Conservation (phyloP, 345 rosid species). For the Sapria himalayana region DNA sequence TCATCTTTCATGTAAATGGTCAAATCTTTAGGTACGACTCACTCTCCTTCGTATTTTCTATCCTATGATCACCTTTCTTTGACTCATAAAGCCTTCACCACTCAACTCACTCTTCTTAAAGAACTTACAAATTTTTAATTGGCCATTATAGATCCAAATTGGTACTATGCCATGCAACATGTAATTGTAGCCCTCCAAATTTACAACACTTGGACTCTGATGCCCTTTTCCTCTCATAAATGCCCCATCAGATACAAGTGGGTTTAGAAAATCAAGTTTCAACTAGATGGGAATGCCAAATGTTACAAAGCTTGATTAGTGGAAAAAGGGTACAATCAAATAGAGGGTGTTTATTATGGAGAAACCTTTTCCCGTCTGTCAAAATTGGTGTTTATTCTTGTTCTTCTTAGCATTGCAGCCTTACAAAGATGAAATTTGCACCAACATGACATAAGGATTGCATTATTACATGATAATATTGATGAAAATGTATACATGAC, state of each 20-base stretch:
- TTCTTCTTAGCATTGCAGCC: too few species aligned
- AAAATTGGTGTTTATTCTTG: background rate
- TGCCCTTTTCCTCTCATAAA: background rate
- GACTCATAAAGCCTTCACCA: background rate
- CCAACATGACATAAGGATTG: conserved; percentile 1
- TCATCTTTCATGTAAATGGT: conserved; percentile 1
- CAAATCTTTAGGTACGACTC: background rate
- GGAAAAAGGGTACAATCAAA: background rate
- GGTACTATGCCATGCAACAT: background rate
- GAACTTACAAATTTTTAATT: background rate
- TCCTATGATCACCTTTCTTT: background rate
- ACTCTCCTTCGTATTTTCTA: background rate
- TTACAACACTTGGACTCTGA: background rate
- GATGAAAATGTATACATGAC: background rate
- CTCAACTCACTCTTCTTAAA: background rate
- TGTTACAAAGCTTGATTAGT: background rate
- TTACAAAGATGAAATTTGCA: background rate
- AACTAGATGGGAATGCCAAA: background rate
- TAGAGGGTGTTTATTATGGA: conserved; percentile 1
- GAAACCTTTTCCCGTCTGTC: background rate
- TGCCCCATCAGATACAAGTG: background rate
- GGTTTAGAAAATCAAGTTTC: background rate
- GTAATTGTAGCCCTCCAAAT: background rate
- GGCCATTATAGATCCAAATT: background rate
- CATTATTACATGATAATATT: conserved; percentile 1